Evolutionary conservation across 345 rosid species (phyloP), one percentile per base, ranked within the genome.

Genomic region (Capsella bursapastoris): DNA sequence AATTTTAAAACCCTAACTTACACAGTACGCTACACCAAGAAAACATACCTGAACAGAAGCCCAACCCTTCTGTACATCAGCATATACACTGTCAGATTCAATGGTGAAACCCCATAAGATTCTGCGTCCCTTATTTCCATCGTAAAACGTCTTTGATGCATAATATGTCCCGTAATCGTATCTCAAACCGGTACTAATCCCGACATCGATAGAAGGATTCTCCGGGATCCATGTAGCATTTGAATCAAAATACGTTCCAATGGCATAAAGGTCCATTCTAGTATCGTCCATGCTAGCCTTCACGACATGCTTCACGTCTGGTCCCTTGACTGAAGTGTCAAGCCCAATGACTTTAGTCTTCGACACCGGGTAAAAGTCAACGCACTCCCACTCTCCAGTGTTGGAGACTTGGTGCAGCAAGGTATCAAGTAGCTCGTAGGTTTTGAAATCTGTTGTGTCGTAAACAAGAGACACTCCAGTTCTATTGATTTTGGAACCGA

Each of bases 381-480:
- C 64, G 11, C 81, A 78, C 73, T 78, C 98, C 98, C 98, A 93
- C 98, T 89, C 90, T 28, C 98, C 98, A 1, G 98, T 93, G 12
- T 71, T 80, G 1, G 82, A 76, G 16, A 90, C 98, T 15, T 76
- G 89, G 56, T 90, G 97, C 58, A 93, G 82, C 4, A 70, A 3
- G 13, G 72, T 76, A 1, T 73, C 82, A 10, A 68, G 43, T 64
- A 64, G 35, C 50, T 82, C 72, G 43, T 80, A 93, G 7, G 64
- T 81, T 53, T 74, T 85, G 73, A 93, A 93, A 70, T 93, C 96
- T 9, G 57, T 82, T 2, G 98, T 93, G 60, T 93, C 98, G 28
- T 90, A 93, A 28, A 93, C 69, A 2, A 93, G 71, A 40, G 93
- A 79, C 1, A 90, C 64, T 41, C 98, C 98, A 2, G 88, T 93